Evolutionary conservation across 345 rosid genomes (phyloP), one percentile per base, ranked within the genome.

Genomic region (Populus ilicifolia): DNA sequence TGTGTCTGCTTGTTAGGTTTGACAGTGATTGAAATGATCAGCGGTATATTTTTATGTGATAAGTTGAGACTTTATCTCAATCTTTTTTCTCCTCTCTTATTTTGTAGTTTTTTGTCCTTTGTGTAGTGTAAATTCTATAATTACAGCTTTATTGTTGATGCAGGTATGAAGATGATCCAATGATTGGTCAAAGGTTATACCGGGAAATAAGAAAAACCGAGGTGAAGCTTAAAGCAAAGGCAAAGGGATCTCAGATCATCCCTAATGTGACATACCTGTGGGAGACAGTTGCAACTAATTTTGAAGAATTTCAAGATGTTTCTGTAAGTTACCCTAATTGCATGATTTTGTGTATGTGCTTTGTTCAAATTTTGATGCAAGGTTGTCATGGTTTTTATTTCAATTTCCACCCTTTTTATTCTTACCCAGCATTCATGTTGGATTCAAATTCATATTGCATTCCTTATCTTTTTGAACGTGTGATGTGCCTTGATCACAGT

Each of bases 81-180:
- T 56, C 62, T 64, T 41, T 59, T 68, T 25, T 46, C 59, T 48
- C 14, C 30, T 14, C 36, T 59, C 30, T 50, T 59, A 17, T 44
- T 36, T 69, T 33, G 39, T 29, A 30, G 61, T 30, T 41, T 44
- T 33, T 33, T 59, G 46, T 27, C 38, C 66, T 30, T 62, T 54
- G 73, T 64, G 50, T 61, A 30, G 9, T 44, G 65, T 46, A 23
- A 52, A 2, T 33, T 62, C 39, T 78, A 44, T 80, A 77, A 73
- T 71, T 66, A 65, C 72, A 66, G 72, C 73, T 78, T 59, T 83
- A 30, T 77, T 79, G 25, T 83, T 87, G 82, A 74, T 71, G 67
- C 77, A 96, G 98, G 99, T 94, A 92, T 81, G 99, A 96, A 86
- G 98, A 91, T 79, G 99, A 94, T 83, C 90, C 95, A 72, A 83